phyloP scores from a whole-genome alignment of 331 rosid species.

The Pyracantha coccinea region DNA sequence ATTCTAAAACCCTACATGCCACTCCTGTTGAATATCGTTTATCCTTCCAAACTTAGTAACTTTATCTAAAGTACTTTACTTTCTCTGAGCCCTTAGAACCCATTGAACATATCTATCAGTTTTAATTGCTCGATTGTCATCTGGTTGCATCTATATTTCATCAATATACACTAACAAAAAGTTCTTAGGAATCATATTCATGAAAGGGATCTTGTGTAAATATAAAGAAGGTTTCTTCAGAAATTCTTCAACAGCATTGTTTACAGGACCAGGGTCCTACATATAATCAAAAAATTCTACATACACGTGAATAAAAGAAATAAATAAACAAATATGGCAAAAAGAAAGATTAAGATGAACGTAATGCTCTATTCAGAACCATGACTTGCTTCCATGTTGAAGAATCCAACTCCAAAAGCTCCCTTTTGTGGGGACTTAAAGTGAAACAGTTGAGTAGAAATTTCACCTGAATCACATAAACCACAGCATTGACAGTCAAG shows the following conservation, averaged over 20 bases:
- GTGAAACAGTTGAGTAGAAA: conserved; percentile 14
- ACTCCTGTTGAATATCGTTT: not conserved
- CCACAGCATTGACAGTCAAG: conserved; percentile 64
- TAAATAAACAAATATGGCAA: not conserved
- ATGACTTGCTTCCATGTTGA: conserved; percentile 9
- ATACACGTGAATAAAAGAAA: not conserved
- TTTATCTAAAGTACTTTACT: not conserved
- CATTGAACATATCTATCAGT: not conserved
- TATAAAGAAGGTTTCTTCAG: not conserved
- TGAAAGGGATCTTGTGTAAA: not conserved
- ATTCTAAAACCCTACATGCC: not conserved
- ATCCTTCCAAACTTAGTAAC: not conserved
- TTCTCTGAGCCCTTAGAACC: not conserved
- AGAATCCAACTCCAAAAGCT: conserved; percentile 10
- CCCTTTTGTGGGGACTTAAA: conserved; percentile 5
- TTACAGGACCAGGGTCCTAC: not conserved
- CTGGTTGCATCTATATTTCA: not conserved
- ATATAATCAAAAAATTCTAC: not conserved
- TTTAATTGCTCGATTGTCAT: not conserved
- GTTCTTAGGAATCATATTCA: not conserved
- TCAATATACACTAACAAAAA: not conserved
- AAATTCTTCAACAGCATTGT: not conserved
- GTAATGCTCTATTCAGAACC: not conserved
- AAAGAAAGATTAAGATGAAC: no score
- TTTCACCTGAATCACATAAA: conserved; percentile 90